Base-by-base conservation (phyloP, 2,329 filamentous ascomycete species). In the Phaeosphaeriaceae sp. region DNA sequence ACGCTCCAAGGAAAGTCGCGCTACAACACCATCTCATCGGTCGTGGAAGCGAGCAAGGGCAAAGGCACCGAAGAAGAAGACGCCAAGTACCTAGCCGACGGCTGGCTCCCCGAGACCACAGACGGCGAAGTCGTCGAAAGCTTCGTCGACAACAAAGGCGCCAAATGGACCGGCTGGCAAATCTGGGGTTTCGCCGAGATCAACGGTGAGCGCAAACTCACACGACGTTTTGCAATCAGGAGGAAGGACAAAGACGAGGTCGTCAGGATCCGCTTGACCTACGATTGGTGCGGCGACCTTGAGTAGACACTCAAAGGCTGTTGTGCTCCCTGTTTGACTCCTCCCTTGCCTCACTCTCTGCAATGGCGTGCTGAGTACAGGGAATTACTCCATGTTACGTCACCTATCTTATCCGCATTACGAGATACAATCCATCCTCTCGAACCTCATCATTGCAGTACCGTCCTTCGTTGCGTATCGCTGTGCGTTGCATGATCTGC, bases 1-100 rank as follows among this genome's bases (percentile, higher is more conserved):
- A 81, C 79, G 55, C 85, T 95, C 62, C 81, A 82, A 52, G 91
- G 90, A 57, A 83, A 83, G 60, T 86, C 84, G 46, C 78, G 81
- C 48, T 88, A 84, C 74, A 69, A 57, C n/a, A 75, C 79, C 35
- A 64, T 79, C 10, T 55, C 63, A 11, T 62, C 67, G 15, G 24
- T 75, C 17, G 17, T 63, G 7, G 66, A 69, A 28, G 71, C 71
- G 54, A 61, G 52, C 3, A 66, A 64, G 54, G 67, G 64, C 26
- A 66, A 69, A 50, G 66, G 59, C 17, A 60, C 55, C 4, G 51
- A 46, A 6, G 61, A 72, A 40, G 68, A 69, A 24, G 72, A 74
- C 48, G 63, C 60, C 0, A 66, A 70, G 54, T 73, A 53, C 30
- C 17, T 77, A 8, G 30, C 59, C 1, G 66, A 73, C 17, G 71